These are phyloP conservation scores for Annulohypoxylon nitens DNA, from an alignment of 495 filamentous ascomycete species.

Conservation along the genomic window DNA sequence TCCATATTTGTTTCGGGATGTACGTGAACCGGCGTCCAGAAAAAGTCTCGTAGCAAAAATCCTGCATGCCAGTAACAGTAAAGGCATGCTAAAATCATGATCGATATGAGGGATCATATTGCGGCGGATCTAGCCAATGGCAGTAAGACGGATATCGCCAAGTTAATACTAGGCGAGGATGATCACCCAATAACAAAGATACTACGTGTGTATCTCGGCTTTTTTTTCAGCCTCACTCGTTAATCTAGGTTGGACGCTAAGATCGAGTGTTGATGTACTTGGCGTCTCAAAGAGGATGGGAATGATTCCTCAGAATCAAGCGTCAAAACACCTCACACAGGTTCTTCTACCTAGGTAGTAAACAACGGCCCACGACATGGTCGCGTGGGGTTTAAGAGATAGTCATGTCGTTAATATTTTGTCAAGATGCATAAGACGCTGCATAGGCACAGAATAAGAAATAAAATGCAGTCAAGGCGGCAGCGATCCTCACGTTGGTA, in stretches of 20 bases:
- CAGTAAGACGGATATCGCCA: constrained; percentile 4
- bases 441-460: constrained; percentile 5
- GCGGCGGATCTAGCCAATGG: constrained; percentile 18
- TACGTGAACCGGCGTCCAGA: constrained; percentile 7
- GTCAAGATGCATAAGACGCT: constrained; percentile 1
- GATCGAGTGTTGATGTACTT: constrained; percentile 1
- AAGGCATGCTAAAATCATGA: constrained; percentile 9
- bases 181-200: not conserved
- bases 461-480: not conserved
- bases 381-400: constrained; percentile 6
- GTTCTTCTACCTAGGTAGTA: not conserved
- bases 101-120: constrained; percentile 10
- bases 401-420: not conserved
- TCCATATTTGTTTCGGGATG: constrained; percentile 36
- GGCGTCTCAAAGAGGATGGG: not conserved
- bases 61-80: constrained; percentile 16
- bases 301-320: not conserved
- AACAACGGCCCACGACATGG: not conserved
- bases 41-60: constrained; percentile 19
- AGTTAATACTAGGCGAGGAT: not conserved
- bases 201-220: not conserved
- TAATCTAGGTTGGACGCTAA: not conserved
- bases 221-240: constrained; percentile 16
- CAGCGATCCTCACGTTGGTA: not conserved
- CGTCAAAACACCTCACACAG: not conserved